phyloP scores from a whole-genome alignment of 768 basidiomycete genomes.

The Agrocybe pediades region DNA sequence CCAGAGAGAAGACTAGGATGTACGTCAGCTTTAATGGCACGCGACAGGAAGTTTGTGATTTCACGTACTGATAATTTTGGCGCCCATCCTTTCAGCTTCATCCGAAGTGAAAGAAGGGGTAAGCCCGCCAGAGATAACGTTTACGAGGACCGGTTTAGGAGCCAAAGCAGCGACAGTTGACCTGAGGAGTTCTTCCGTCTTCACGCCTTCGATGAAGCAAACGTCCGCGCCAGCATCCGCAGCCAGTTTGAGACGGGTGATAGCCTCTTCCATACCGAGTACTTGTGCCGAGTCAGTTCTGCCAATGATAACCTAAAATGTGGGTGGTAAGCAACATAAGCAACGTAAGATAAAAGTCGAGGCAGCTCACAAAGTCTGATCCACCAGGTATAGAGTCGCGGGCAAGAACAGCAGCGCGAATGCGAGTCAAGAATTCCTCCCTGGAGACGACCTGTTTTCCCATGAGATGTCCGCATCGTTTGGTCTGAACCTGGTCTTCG shows the following conservation, averaged over 20 bases:
- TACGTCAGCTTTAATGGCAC: neutral
- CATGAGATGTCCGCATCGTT: constrained; percentile 75
- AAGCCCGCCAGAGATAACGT: constrained; percentile 77
- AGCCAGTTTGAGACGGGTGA: constrained; percentile 66
- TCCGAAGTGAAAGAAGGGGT: constrained; percentile 73
- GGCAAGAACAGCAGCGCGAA: constrained; percentile 77
- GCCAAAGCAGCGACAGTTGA: constrained; percentile 66
- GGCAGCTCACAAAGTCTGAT: constrained; percentile 63
- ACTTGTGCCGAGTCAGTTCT: constrained; percentile 81
- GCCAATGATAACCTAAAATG: constrained; percentile 66
- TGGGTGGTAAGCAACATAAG: neutral
- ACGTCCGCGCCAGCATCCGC: constrained; percentile 77
- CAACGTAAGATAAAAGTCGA: neutral
- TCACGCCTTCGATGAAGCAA: constrained; percentile 81
- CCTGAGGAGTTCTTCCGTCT: constrained; percentile 63
- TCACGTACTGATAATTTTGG: constrained; percentile 73
- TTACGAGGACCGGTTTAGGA: constrained; percentile 78
- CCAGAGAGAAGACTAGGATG: constrained; percentile 67
- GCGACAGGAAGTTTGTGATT: neutral
- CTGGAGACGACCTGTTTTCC: constrained; percentile 81
- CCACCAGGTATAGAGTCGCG: constrained; percentile 74
- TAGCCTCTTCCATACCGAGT: constrained; percentile 77
- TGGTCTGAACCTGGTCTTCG: constrained; percentile 81
- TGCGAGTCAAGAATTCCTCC: constrained; percentile 72
- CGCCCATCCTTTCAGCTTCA: constrained; percentile 70